Base-by-base conservation (phyloP, 805 yeast genomes). In the Yarrowia phangngaensis region DNA sequence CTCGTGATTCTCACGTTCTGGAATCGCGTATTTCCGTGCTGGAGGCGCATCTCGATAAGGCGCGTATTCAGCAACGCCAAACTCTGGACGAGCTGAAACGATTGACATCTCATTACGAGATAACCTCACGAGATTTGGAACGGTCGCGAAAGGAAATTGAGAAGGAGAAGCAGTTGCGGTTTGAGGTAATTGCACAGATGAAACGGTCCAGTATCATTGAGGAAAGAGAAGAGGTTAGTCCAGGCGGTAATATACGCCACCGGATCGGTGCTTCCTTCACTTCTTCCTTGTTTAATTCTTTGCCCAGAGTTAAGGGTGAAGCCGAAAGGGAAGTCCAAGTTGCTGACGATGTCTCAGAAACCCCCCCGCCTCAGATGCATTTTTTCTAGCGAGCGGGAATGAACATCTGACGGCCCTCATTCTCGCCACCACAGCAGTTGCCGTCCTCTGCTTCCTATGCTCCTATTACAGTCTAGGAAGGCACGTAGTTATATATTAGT, bases 401-500 rank as follows among this genome's bases (percentile, higher is more conserved):
- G 43, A 35, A 29, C 20, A 12, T 13, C 30, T 15, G 13, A 35
- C 43, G 26, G 43, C 43, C 23, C 23, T 35, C 43, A 35, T 35
- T 35, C 43, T 35, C 43, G 43, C 43, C 7, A n/a, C 23, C 9
- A 23, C 26, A 4, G 9, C 26, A 24, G 43, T 30, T 17, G 43
- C 43, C 26, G 43, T 35, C 43, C 15, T 35, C 26, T 35, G 43
- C 43, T 35, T 35, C 9, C 23, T 24, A 24, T 35, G 20, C 43
- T 35, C 43, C 8, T 35, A 35, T 17, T 35, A 35, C n/a, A 24
- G 30, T 30, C 43, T 35, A n/a, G 43, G 43, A 16, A 35, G 43
- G 43, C 43, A 35, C 12, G 43, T 35, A 8, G 43, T 35, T 24
- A 35, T 35, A 8, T 35, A 24, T 35, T 35, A 19, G 22, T 34